These are phyloP conservation scores for Echinosophora koreensis DNA, from an alignment of 306 rosid species.

Conservation along the genomic window DNA sequence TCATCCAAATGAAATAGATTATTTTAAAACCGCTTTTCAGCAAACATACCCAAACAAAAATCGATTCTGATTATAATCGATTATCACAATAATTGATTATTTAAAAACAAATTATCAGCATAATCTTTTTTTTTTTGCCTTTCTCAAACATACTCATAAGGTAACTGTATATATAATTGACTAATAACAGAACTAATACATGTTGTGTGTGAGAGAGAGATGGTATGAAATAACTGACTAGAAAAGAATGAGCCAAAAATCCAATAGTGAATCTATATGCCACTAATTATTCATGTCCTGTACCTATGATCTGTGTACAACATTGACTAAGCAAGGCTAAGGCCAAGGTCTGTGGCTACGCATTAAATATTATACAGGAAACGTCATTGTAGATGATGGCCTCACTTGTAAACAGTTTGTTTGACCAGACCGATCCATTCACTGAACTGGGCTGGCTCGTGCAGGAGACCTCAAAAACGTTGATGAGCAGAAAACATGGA, in stretches of 20 bases:
- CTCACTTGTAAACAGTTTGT: constrained; percentile 38
- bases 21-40: too few relatives aligned
- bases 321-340: constrained; percentile 43
- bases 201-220: too few relatives aligned
- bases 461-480: constrained; percentile 39
- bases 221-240: neutral
- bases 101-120: too few relatives aligned
- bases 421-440: constrained; percentile 54
- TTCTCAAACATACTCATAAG: too few relatives aligned
- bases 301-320: neutral
- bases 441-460: neutral
- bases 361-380: constrained; percentile 46
- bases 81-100: too few relatives aligned
- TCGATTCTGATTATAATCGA: too few relatives aligned
- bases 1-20: too few relatives aligned
- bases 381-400: constrained; percentile 50
- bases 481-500: constrained; percentile 65
- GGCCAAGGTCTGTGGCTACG: constrained; percentile 21
- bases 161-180: too few relatives aligned
- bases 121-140: too few relatives aligned
- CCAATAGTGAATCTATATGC: neutral
- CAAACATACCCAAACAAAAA: too few relatives aligned
- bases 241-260: neutral
- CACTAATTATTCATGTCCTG: neutral
- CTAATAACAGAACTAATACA: too few relatives aligned